Evolutionary conservation across 768 basidiomycete genomes (phyloP).

Genomic region (Chiua virens): DNA sequence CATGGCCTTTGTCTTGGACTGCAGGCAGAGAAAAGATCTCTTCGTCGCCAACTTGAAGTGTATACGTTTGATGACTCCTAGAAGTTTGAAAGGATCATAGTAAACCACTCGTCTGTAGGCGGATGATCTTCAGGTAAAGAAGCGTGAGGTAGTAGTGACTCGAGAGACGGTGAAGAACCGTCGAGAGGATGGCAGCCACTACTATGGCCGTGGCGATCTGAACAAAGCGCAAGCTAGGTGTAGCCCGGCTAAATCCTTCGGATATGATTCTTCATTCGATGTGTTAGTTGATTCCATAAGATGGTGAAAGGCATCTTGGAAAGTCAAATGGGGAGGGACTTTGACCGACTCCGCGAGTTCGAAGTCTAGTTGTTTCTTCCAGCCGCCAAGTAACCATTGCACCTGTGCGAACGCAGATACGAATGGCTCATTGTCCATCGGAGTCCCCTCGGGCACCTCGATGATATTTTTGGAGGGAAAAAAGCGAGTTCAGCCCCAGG

Average conservation of each 20-base stretch:
- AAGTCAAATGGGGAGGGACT: background rate
- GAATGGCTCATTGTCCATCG: background rate
- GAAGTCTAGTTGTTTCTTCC: slow-evolving; percentile 4
- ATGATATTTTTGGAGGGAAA: background rate
- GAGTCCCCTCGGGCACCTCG: background rate
- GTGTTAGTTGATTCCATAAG: background rate
- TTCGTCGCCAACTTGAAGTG: no score
- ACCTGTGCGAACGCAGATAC: slow-evolving; percentile 5
- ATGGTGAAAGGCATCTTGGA: background rate
- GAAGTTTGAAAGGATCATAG: no score
- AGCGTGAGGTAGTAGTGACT: no score
- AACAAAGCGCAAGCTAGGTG: slow-evolving; percentile 7
- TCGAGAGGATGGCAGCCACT: no score
- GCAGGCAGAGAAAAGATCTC: no score
- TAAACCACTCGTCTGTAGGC: no score
- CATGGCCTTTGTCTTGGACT: no score
- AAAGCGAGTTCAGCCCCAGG: background rate
- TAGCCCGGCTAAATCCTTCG: background rate
- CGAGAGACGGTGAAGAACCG: no score
- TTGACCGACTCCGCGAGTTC: background rate
- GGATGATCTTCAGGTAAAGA: no score
- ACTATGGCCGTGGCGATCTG: background rate
- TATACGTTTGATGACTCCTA: no score
- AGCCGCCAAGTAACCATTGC: background rate
- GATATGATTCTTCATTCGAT: background rate